Percentiles rank a stretch among this genome's conserved stretches.
These are phyloP conservation scores for Gossypium ekmanianum DNA, from an alignment of 345 rosid species.

Conservation along the genomic window DNA sequence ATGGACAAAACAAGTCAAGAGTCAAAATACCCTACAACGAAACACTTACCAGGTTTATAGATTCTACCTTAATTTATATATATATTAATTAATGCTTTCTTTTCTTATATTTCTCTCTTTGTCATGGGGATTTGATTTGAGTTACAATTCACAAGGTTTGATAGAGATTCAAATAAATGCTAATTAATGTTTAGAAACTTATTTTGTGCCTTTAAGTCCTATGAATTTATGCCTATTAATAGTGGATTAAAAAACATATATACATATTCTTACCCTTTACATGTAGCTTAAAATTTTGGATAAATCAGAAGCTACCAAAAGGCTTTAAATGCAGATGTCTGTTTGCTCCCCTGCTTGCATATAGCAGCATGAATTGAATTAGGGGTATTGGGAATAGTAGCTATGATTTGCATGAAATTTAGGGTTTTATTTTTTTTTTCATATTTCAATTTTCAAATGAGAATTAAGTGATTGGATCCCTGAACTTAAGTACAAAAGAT, in stretches of 20 bases:
- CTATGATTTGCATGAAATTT: conserved; percentile 26
- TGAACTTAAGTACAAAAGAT: not conserved
- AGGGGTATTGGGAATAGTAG: conserved; percentile 28
- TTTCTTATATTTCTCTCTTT: not conserved
- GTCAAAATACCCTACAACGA: conserved; percentile 10
- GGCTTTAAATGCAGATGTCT: not conserved
- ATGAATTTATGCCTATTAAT: not conserved
- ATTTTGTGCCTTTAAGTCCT: not conserved
- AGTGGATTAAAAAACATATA: not conserved
- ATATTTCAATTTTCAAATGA: not conserved
- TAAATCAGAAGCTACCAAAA: conserved; percentile 19
- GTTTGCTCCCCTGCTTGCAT: not conserved
- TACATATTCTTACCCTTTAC: no score
- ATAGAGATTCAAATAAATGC: not conserved
- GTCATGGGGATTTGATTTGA: not conserved
- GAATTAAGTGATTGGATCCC: conserved; percentile 7
- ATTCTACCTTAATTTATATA: not conserved
- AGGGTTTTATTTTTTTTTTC: conserved; percentile 7
- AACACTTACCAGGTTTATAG: not conserved
- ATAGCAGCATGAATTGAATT: not conserved
- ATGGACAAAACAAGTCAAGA: conserved; percentile 8
- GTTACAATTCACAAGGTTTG: not conserved
- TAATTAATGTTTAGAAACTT: not conserved
- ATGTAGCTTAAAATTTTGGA: not conserved
- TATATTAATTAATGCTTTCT: not conserved